Evolutionary conservation across 192 early-diverging fungal species (phyloP).

Genomic region (Entrophospora sp.): DNA sequence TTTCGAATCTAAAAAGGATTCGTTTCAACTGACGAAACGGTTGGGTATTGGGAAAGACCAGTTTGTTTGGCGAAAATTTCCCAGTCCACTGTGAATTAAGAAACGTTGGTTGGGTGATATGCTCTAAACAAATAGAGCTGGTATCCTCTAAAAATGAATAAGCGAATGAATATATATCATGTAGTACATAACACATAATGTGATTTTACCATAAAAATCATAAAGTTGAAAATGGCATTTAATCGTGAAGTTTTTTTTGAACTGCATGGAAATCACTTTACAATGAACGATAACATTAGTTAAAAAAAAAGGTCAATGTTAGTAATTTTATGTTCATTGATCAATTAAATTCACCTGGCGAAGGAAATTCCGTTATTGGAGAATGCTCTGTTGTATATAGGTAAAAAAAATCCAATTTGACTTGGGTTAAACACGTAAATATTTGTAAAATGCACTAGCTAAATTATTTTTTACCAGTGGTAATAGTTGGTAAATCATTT

Average conservation of each 20-base stretch:
- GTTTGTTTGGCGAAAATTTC: background rate
- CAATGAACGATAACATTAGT: no score
- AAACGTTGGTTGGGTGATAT: background rate
- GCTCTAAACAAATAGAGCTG: background rate
- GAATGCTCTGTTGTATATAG: background rate
- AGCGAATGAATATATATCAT: no score
- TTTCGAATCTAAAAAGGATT: background rate
- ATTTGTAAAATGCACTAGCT: no score
- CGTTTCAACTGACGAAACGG: background rate
- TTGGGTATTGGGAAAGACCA: background rate
- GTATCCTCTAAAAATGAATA: background rate
- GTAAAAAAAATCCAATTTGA: no score
- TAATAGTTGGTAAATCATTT: background rate
- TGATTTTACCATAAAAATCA: background rate
- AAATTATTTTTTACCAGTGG: no score
- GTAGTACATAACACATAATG: background rate
- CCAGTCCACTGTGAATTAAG: background rate
- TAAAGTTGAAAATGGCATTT: background rate
- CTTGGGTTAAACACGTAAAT: no score
- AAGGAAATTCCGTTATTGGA: background rate
- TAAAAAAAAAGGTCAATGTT: no score
- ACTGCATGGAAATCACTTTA: background rate
- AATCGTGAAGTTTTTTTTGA: background rate
- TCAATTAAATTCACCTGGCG: no score
- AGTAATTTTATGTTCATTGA: no score